A percentile compares a stretch with the other conserved stretches of the same genome.
Evolutionary conservation across 805 yeast genomes (phyloP).

Genomic region (Starmerella bombicola): DNA sequence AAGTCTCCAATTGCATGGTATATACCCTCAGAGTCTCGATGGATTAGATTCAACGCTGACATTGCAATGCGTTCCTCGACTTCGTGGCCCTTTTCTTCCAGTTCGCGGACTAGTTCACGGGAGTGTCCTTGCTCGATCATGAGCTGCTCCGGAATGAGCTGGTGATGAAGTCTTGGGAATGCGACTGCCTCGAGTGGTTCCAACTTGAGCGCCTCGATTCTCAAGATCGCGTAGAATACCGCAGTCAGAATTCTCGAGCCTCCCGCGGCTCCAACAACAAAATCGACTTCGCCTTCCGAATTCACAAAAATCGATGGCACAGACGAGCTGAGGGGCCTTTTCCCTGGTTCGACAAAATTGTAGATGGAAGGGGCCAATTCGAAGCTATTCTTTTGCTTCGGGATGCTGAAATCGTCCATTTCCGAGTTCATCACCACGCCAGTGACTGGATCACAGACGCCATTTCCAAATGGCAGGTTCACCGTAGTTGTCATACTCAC

Average conservation of each 20-base stretch:
- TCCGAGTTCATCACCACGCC: conserved; percentile 78
- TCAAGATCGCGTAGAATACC: conserved; percentile 64
- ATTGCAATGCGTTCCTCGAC: conserved; percentile 35
- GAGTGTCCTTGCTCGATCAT: conserved; percentile 46
- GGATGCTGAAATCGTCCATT: conserved; percentile 88
- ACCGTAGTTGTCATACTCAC: conserved; percentile 83
- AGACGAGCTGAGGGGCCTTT: conserved; percentile 75
- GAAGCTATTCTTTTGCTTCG: conserved; percentile 59
- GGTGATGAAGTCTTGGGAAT: conserved; percentile 80
- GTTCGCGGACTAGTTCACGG: conserved; percentile 27
- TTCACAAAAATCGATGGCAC: conserved; percentile 54
- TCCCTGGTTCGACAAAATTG: conserved; percentile 62
- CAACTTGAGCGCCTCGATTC: conserved; percentile 47
- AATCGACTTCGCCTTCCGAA: conserved; percentile 34
- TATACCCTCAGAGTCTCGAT: conserved; percentile 28
- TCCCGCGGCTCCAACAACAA: conserved; percentile 86
- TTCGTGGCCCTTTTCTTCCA: conserved; percentile 40
- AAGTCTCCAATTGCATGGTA: conserved; percentile 74
- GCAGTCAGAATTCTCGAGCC: conserved; percentile 80
- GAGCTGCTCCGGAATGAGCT: conserved; percentile 59
- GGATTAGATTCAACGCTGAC: conserved; percentile 49
- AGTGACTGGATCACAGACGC: conserved; percentile 66
- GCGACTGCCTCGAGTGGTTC: conserved; percentile 58
- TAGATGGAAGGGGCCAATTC: conserved; percentile 67
- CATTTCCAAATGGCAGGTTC: conserved; percentile 70